Percentiles rank a stretch among this genome's conserved stretches.
These are phyloP conservation scores for Pseudocercospora musae DNA, from an alignment of 2,329 filamentous ascomycete genomes.

Conservation along the genomic window DNA sequence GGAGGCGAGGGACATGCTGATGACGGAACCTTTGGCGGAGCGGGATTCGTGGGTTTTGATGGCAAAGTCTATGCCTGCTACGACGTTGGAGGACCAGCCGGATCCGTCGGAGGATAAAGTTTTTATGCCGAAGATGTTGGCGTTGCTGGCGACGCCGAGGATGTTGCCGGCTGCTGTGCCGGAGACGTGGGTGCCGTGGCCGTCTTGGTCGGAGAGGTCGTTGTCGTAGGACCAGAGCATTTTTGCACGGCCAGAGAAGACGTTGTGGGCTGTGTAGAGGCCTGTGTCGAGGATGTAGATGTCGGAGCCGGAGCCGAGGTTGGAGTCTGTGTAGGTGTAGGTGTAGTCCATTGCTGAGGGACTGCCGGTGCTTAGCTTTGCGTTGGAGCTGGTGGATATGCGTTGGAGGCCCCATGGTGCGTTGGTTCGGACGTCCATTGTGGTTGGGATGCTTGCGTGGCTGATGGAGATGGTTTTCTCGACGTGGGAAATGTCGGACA, in stretches of 20 bases:
- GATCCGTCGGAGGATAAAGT: constrained; percentile 47
- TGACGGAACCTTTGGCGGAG: constrained; percentile 43
- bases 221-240: constrained; percentile 41
- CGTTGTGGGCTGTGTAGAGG: constrained; percentile 44
- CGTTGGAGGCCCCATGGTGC: constrained; percentile 49
- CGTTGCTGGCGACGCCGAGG: constrained; percentile 48
- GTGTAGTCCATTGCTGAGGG: constrained; percentile 40
- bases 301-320: constrained; percentile 43
- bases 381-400: constrained; percentile 36
- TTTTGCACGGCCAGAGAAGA: constrained; percentile 44
- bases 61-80: constrained; percentile 50
- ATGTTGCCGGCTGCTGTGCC: constrained; percentile 45
- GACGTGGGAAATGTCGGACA: constrained; percentile 42
- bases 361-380: constrained; percentile 17
- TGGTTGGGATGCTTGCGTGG: constrained; percentile 22
- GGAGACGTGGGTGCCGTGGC: constrained; percentile 49
- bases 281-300: constrained; percentile 52
- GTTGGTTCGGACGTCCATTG: constrained; percentile 29
- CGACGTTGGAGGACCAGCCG: constrained; percentile 47
- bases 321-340: constrained; percentile 39
- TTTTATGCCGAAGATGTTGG: constrained; percentile 52
- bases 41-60: constrained; percentile 44
- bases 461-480: constrained; percentile 37
- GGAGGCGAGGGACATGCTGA: constrained; percentile 46
- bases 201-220: constrained; percentile 41